A percentile compares a stretch with the other conserved stretches of the same genome.
phyloP scores from a whole-genome alignment of 306 rosid genomes.

The Cucumis melo region DNA sequence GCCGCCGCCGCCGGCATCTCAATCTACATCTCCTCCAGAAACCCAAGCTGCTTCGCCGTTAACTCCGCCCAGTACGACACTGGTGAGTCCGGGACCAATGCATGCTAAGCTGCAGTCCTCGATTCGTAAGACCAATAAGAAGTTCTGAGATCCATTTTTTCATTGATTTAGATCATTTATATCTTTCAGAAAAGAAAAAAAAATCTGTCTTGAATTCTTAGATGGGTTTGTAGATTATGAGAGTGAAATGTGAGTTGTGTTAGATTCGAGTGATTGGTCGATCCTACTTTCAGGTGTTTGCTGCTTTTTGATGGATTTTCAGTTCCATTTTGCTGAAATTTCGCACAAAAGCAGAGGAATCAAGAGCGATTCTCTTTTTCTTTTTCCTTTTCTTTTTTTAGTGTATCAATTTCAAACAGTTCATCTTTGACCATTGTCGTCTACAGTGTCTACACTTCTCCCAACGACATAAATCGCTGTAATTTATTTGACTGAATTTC shows the following conservation, averaged over 20 bases:
- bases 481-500: background rate
- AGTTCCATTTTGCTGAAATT: background rate
- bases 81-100: slow-evolving; percentile 38
- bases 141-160: background rate
- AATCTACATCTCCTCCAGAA: slow-evolving; percentile 21
- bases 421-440: slow-evolving; percentile 1
- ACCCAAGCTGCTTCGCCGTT: slow-evolving; percentile 29
- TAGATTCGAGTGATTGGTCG: background rate
- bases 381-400: background rate
- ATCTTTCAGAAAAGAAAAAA: background rate
- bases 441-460: background rate
- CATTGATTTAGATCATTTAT: background rate
- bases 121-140: background rate
- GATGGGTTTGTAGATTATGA: slow-evolving; percentile 2
- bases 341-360: slow-evolving; percentile 4
- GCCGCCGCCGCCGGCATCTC: slow-evolving; percentile 8
- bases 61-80: slow-evolving; percentile 32
- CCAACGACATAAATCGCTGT: background rate
- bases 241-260: background rate
- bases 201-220: background rate
- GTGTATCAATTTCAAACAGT: background rate
- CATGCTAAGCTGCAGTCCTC: slow-evolving; percentile 23
- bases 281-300: background rate
- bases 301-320: background rate
- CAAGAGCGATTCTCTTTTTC: background rate